Evolutionary conservation across 352 stramenopile genomes (phyloP), one percentile per base, ranked within the genome.

Genomic region (Phytopythium oedochilum): DNA sequence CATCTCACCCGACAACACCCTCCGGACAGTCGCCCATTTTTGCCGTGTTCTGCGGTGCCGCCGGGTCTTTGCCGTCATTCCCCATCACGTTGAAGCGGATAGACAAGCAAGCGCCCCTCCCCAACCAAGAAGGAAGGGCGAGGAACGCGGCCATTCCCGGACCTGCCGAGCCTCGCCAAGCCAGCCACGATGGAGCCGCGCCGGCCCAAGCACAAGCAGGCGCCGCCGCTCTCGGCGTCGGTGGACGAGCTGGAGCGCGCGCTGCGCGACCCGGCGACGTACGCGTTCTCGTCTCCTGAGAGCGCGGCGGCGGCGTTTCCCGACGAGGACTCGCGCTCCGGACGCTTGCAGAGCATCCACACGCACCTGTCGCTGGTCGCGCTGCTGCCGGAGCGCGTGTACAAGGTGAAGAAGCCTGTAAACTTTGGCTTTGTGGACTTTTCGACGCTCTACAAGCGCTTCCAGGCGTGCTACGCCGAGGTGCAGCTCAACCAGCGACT

Each of bases 361-460:
- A 90, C 79, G 57, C 79, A 90, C 69, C 73, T 90, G 66, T 90
- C 79, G 32, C 82, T 90, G 76, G 77, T 88, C 1, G 78, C 87
- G 40, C 23, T 85, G 38, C 65, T 87, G 39, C 70, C 75, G 0
- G 29, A 78, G 14, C 72, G 71, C 43, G 79, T 90, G 38, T 88
- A 86, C 56, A 90, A 90, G 65, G 50, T 90, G 44, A 90, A 90
- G 63, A 90, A 88, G 55, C 43, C 64, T n/a, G 79, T 90, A 50
- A 59, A 88, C 53, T 88, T 88, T 46, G 79, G 77, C 6, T 90
- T 90, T 55, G 76, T 68, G 8, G 79, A 90, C 60, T 90, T 88
- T 39, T 83, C 75, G 11, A 86, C 75, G 48, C 73, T 90, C 15
- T 82, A 75, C 60, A 85, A 86, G 60, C 75, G 79, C 36, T 88